Evolutionary conservation across 352 stramenopile species (phyloP), one percentile per base, ranked within the genome.

Genomic region (Phytopythium litorale): DNA sequence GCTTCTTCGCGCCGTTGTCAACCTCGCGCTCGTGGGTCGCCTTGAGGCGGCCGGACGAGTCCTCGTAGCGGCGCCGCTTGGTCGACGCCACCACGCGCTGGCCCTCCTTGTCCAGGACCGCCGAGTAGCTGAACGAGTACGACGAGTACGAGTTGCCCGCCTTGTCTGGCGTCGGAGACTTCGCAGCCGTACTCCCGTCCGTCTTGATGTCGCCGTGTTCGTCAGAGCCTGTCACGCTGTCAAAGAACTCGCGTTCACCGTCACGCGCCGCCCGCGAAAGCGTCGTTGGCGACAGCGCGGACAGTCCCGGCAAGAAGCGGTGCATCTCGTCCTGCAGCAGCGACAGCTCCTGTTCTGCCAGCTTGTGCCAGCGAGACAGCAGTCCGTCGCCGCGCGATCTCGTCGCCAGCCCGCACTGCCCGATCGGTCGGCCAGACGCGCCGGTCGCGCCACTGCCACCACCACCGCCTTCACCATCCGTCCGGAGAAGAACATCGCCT

Each of bases 21-120:
- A 94, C 77, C 50, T 82, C 64, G 15, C 85, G 85, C 56, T 92
- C 79, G 48, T 92, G 85, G 8, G 70, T 64, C 2, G 82, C 85
- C 65, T 92, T 94, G 33, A 94, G 55, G 6, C 76, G 71, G 0
- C 82, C 85, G 13, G 71, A 79, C 37, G 85, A 90, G 61, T 94
- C 84, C 49, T 94, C 81, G 54, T 94, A 94, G 50, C 82, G 82
- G 25, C 82, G 82, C 50, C 84, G 84, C 60, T 71, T 57, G 12
- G 71, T 79, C 15, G 67, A 67, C 37, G 54, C 54, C 19, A 63
- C 57, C n/a, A 92, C 62, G 25, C 67, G 67, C n/a, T 78, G 72
- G 9, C 84, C 84, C 9, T 70, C 65, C 21, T 88, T 73, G 54
- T 91, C 84, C 50, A 87, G n/a, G 8, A 88, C 69, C 3, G 76